These are phyloP conservation scores for Oryza coarctata DNA, from an alignment of 176 grass and related monocot species.

Conservation along the genomic window DNA sequence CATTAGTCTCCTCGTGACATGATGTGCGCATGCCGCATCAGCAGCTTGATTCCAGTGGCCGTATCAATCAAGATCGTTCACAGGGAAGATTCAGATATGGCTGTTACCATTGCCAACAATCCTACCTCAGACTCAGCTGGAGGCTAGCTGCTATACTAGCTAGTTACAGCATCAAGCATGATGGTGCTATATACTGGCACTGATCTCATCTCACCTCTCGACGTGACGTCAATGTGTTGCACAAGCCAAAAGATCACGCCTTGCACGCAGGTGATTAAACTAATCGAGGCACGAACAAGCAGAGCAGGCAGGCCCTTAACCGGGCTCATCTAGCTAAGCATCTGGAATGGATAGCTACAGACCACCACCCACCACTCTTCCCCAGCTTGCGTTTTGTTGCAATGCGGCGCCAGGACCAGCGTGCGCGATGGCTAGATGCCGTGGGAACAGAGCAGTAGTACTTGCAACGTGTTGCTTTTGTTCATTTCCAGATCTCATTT, in stretches of 20 bases:
- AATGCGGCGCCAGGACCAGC: not conserved
- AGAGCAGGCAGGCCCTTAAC: not conserved
- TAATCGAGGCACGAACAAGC: not conserved
- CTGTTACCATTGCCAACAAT: not conserved
- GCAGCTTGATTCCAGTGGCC: not conserved
- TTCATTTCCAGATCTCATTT: not conserved
- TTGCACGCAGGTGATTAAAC: slow-evolving; percentile 26
- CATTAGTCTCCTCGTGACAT: not conserved
- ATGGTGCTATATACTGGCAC: not conserved
- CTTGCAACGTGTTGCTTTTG: not conserved
- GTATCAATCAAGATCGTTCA: not conserved
- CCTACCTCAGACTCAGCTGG: slow-evolving; percentile 6
- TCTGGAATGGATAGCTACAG: no score
- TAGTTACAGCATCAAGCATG: not conserved
- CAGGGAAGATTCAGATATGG: not conserved
- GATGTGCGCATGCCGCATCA: not conserved
- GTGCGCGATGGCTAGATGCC: not conserved
- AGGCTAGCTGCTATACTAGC: not conserved
- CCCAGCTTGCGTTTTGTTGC: not conserved
- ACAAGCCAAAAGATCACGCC: slow-evolving; percentile 30
- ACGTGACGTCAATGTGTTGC: slow-evolving; percentile 35
- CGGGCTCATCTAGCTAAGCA: not conserved
- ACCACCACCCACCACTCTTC: not conserved
- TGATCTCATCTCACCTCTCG: not conserved
- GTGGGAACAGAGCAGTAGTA: not conserved